These are phyloP conservation scores for Excoecaria agallocha DNA, from an alignment of 345 rosid genomes.

Conservation along the genomic window DNA sequence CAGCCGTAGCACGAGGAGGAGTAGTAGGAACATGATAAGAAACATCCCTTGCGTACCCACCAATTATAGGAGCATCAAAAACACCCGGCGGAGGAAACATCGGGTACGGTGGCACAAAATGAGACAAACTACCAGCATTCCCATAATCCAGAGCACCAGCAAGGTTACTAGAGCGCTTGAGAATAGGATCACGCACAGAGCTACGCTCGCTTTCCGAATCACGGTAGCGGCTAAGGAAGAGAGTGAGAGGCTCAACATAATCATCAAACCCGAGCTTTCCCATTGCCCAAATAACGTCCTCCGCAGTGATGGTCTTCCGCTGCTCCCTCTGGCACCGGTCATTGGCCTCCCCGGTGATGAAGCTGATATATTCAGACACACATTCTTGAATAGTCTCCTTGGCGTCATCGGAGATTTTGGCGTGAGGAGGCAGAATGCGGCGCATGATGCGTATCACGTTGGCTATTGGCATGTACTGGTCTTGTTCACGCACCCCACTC, in stretches of 20 bases:
- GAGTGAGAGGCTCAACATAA: slow-evolving; percentile 72
- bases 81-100: slow-evolving; percentile 11
- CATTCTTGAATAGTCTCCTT: slow-evolving; percentile 97
- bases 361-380: slow-evolving; percentile 95
- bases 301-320: slow-evolving; percentile 92
- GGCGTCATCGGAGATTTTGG: slow-evolving; percentile 91
- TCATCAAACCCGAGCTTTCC: slow-evolving; percentile 91
- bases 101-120: slow-evolving; percentile 9
- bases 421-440: slow-evolving; percentile 77
- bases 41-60: slow-evolving; percentile 7
- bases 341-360: slow-evolving; percentile 94
- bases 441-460: slow-evolving; percentile 93
- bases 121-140: background rate
- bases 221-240: slow-evolving; percentile 75
- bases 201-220: slow-evolving; percentile 65
- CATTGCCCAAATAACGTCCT: slow-evolving; percentile 93
- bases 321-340: slow-evolving; percentile 96
- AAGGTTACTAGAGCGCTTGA: slow-evolving; percentile 1
- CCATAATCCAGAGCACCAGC: slow-evolving; percentile 14
- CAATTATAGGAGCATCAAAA: slow-evolving; percentile 7
- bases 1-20: background rate
- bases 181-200: slow-evolving; percentile 8
- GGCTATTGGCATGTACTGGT: slow-evolving; percentile 92
- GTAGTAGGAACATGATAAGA: background rate
- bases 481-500: slow-evolving; percentile 81